Base-by-base conservation (phyloP, 2,329 filamentous ascomycete species). In the Botrytis porri region DNA sequence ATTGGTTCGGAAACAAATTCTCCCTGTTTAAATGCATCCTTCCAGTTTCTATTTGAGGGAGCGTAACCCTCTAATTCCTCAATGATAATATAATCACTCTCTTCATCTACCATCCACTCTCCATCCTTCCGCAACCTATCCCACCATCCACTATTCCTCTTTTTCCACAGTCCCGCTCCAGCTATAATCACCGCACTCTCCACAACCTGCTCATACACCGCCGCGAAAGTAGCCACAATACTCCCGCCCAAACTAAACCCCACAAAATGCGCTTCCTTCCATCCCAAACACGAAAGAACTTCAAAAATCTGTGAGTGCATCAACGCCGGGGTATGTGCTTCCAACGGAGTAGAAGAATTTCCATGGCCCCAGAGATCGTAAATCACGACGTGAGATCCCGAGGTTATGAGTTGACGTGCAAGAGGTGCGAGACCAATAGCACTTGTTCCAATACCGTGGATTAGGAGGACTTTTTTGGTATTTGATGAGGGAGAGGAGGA, bases 281-380 rank as follows among this genome's bases (percentile, higher is more conserved):
- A 51, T 37, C 43, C 25, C 32, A 51, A 12, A n/a, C 37, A 43
- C 25, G 43, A 51, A 22, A 66, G 63, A n/a, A 66, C 29, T 25
- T 66, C 63, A 5, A 84, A 80, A 0, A 88, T 71, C 4, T 85
- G 76, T 0, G 25, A 25, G 63, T 85, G 83, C 72, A 88, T 88
- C 0, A 87, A 74, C 0, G 71, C 57, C 0, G 83, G 75, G 0
- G 80, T 80, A 70, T 88, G 85, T 0, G 86, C 76, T 0, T 77
- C 43, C 1, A 84, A 4, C 0, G 86, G 86, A 0, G 86, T 87
- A 9, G 84, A 83, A 41, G 80, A 84, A n/a, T 88, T 78, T 0
- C 86, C 86, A 69, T 88, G 87, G 43, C 86, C 86, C 85, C 85
- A 88, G 18, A 85, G 82, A 72, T 88, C 86, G 22, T 86, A 29